Conservation (phyloP, 768 basidiomycete species). For the Russula ochroleuca region DNA sequence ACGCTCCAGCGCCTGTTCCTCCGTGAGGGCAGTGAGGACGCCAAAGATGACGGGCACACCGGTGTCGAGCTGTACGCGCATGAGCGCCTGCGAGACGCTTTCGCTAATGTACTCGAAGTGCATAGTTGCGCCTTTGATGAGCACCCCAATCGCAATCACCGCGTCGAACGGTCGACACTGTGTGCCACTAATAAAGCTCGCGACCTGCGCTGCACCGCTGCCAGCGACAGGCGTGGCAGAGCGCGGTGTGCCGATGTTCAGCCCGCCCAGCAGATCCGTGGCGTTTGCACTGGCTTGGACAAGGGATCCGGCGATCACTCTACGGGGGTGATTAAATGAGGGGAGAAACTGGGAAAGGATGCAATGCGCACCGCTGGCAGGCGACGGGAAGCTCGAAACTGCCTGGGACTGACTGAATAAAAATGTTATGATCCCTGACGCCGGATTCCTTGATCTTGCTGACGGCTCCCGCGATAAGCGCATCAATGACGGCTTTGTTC, state of each 20-base stretch:
- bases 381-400: conserved; percentile 90
- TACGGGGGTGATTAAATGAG: conserved; percentile 33
- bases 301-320: conserved; percentile 85
- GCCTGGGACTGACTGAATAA: conserved; percentile 88
- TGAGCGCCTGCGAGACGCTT: conserved; percentile 86
- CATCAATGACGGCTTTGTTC: conserved; percentile 86
- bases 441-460: conserved; percentile 78
- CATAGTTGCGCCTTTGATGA: conserved; percentile 98
- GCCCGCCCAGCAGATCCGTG: conserved; percentile 73
- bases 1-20: conserved; percentile 91
- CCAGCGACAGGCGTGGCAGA: conserved; percentile 51
- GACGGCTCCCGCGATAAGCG: conserved; percentile 75
- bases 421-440: conserved; percentile 86
- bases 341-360: background rate
- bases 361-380: conserved; percentile 64
- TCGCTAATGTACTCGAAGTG: conserved; percentile 99
- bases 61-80: conserved; percentile 91
- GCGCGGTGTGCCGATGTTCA: conserved; percentile 48
- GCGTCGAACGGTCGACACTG: conserved; percentile 79
- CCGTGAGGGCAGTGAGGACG: conserved; percentile 85
- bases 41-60: conserved; percentile 96
- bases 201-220: conserved; percentile 23
- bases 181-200: conserved; percentile 31
- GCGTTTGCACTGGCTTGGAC: conserved; percentile 72
- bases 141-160: conserved; percentile 93